Percentiles rank a stretch among this genome's conserved stretches.
These are phyloP conservation scores for Plasmodium blacklocki DNA, from an alignment of 169 alveolate genomes.

Conservation along the genomic window DNA sequence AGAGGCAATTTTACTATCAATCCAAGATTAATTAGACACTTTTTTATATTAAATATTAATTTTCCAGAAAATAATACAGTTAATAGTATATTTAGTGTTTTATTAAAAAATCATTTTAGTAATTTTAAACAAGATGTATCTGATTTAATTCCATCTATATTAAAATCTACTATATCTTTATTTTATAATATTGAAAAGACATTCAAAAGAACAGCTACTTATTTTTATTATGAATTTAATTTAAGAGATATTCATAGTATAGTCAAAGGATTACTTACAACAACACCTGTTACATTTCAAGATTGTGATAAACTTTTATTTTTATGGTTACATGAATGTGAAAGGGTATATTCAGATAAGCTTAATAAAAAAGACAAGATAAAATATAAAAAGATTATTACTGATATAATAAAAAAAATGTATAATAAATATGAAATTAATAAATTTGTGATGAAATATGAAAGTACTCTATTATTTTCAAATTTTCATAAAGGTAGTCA, in stretches of 20 bases:
- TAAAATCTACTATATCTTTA: constrained; percentile 93
- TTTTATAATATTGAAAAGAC: constrained; percentile 91
- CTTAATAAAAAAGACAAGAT: constrained; percentile 90
- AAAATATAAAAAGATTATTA: constrained; percentile 91
- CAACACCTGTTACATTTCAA: constrained; percentile 89
- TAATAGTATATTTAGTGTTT: constrained; percentile 93
- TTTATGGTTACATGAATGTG: constrained; percentile 96
- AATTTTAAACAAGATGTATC: constrained; percentile 92
- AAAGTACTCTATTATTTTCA: constrained; percentile 63
- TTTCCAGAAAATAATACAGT: constrained; percentile 95
- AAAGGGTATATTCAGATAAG: constrained; percentile 96
- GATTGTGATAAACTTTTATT: constrained; percentile 94
- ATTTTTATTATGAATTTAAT: constrained; percentile 97
- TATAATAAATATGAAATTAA: constrained; percentile 93
- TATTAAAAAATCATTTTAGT: constrained; percentile 92
- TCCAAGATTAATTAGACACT: constrained; percentile 95
- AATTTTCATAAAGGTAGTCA: constrained; percentile 82
- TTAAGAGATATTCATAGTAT: constrained; percentile 95
- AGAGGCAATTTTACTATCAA: constrained; percentile 96
- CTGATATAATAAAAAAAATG: constrained; percentile 92
- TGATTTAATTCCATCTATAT: constrained; percentile 91
- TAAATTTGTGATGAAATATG: constrained; percentile 83
- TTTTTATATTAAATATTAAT: constrained; percentile 95
- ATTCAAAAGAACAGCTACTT: constrained; percentile 96
- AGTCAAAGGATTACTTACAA: constrained; percentile 94